Evolutionary conservation across 73 alveolate species (phyloP).

Genomic region (Blepharisma japonicum): DNA sequence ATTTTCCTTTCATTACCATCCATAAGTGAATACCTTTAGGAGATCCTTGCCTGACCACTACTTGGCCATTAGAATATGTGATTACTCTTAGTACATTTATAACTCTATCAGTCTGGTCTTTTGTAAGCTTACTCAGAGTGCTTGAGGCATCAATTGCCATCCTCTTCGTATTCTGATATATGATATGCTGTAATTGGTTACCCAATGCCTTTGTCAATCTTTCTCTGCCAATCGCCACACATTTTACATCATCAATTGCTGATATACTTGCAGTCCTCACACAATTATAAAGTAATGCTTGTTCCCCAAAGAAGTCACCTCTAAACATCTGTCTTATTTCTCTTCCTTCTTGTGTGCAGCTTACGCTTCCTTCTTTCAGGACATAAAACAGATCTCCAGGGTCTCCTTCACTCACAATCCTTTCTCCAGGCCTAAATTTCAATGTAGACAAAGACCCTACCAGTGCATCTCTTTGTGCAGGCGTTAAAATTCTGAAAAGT

Average conservation of each 20-base stretch:
- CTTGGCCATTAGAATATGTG: not conserved
- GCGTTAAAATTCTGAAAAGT: conserved; percentile 11
- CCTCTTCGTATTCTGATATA: conserved; percentile 2
- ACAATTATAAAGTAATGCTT: conserved; percentile 40
- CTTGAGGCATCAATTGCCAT: not conserved
- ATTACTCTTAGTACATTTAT: not conserved
- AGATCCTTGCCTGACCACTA: not conserved
- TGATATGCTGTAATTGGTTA: not conserved
- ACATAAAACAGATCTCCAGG: conserved; percentile 72
- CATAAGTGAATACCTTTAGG: not conserved
- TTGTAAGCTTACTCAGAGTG: not conserved
- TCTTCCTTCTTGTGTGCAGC: conserved; percentile 51
- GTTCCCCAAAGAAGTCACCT: conserved; percentile 54
- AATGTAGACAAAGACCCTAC: not conserved
- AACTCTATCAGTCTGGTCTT: not conserved
- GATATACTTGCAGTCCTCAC: conserved; percentile 51
- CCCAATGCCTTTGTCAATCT: not conserved
- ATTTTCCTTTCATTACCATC: not conserved
- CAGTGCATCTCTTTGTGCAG: not conserved
- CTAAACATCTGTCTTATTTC: conserved; percentile 54
- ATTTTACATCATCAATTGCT: conserved; percentile 36
- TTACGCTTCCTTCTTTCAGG: conserved; percentile 63
- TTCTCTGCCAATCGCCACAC: not conserved
- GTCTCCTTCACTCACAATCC: conserved; percentile 75
- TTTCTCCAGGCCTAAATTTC: conserved; percentile 40